Percentiles rank a stretch among this genome's conserved stretches.
Conservation (phyloP, 805 yeast genomes). For the Tetrapisispora nanseiensis region DNA sequence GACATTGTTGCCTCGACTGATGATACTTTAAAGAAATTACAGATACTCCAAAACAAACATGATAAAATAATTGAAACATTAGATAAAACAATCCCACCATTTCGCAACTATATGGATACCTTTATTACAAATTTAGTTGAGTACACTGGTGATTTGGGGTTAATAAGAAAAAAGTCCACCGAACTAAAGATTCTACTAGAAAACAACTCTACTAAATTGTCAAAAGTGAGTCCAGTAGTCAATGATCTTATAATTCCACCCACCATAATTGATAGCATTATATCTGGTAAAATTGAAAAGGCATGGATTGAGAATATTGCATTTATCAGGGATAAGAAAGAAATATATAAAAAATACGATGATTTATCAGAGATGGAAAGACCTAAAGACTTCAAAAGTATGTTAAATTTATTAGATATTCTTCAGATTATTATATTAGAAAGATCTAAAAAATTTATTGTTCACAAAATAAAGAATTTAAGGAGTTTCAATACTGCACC, state of each 20-base stretch:
- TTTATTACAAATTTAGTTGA: slow-evolving; percentile 51
- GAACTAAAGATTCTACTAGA: slow-evolving; percentile 39
- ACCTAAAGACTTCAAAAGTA: slow-evolving; percentile 22
- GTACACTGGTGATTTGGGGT: slow-evolving; percentile 52
- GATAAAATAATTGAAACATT: slow-evolving; percentile 14
- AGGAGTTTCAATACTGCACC: slow-evolving; percentile 51
- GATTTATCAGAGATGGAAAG: slow-evolving; percentile 2
- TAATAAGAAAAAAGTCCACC: slow-evolving; percentile 44
- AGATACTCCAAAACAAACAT: slow-evolving; percentile 14
- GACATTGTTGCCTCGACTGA: not conserved
- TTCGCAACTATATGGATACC: slow-evolving; percentile 40
- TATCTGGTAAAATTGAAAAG: slow-evolving; percentile 45
- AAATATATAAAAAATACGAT: slow-evolving; percentile 38
- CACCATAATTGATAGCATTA: slow-evolving; percentile 46
- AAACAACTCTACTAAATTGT: slow-evolving; percentile 39
- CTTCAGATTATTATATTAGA: slow-evolving; percentile 59
- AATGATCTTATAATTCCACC: slow-evolving; percentile 73
- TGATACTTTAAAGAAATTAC: slow-evolving; percentile 8
- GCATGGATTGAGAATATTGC: slow-evolving; percentile 58
- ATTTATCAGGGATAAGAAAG: slow-evolving; percentile 48
- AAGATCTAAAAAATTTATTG: slow-evolving; percentile 60
- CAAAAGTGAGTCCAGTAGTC: slow-evolving; percentile 60
- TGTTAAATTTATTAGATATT: slow-evolving; percentile 31
- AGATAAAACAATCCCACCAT: slow-evolving; percentile 33
- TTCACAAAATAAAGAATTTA: slow-evolving; percentile 54